Conservation (phyloP, 1,284 basidiomycete genomes). For the Ganoderma sinense region DNA sequence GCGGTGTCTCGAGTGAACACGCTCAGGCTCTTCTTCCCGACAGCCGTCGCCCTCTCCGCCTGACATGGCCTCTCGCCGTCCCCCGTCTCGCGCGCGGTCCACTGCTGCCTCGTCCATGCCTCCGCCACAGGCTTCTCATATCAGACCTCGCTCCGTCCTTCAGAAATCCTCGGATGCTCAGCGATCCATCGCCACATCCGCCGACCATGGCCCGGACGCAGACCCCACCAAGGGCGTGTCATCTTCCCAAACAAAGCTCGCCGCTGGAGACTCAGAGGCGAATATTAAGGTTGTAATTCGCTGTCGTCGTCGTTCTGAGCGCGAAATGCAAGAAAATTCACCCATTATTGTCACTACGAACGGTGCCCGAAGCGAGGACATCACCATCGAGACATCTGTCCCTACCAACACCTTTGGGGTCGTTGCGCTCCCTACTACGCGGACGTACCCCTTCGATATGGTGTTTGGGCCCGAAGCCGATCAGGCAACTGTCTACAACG, state of each 20-base stretch:
- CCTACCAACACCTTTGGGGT: slow-evolving; percentile 72
- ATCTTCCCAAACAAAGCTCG: slow-evolving; percentile 15
- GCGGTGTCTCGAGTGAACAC: not conserved
- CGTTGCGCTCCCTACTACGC: slow-evolving; percentile 71
- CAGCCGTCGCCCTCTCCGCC: slow-evolving; percentile 14
- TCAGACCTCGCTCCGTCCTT: slow-evolving; percentile 40
- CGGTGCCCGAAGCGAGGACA: slow-evolving; percentile 75
- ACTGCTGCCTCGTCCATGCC: slow-evolving; percentile 42
- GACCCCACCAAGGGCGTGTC: slow-evolving; percentile 25
- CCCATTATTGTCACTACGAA: slow-evolving; percentile 83
- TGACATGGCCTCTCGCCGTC: slow-evolving; percentile 61
- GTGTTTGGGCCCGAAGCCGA: slow-evolving; percentile 98
- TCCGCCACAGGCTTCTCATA: slow-evolving; percentile 35
- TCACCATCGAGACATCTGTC: slow-evolving; percentile 81
- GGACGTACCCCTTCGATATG: slow-evolving; percentile 91
- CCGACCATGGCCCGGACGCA: slow-evolving; percentile 32
- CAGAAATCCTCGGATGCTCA: slow-evolving; percentile 41
- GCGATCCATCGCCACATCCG: slow-evolving; percentile 39
- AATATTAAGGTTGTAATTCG: slow-evolving; percentile 95
- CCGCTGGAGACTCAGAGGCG: slow-evolving; percentile 59
- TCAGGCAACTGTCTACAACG: slow-evolving; percentile 93
- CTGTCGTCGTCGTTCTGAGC: slow-evolving; percentile 82
- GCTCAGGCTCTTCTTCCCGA: slow-evolving; percentile 8
- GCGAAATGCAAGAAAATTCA: slow-evolving; percentile 83
- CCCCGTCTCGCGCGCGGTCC: slow-evolving; percentile 46